phyloP scores from a whole-genome alignment of 176 grass and related monocot genomes.

The Oryza punctata region DNA sequence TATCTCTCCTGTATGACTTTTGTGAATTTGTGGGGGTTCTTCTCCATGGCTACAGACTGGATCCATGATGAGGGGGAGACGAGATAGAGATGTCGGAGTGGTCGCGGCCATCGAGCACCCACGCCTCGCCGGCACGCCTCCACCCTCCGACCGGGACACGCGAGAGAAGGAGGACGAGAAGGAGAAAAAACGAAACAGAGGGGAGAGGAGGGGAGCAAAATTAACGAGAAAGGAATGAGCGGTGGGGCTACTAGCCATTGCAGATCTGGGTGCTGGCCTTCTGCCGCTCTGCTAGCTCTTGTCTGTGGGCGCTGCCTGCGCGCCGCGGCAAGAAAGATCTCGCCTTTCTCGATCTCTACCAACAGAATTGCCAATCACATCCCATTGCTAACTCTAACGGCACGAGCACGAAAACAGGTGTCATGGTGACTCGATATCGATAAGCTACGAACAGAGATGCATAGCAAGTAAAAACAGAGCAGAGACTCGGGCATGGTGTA shows the following conservation, averaged over 20 bases:
- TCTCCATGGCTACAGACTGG: constrained; percentile 35
- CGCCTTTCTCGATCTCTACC: neutral
- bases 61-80: constrained; percentile 19
- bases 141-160: neutral
- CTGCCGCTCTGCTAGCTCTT: neutral
- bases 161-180: neutral
- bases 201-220: neutral
- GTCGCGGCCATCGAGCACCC: neutral
- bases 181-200: neutral
- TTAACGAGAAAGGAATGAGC: neutral
- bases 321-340: neutral
- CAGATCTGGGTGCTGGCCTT: constrained; percentile 37
- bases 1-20: neutral
- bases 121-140: neutral
- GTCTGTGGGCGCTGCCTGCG: neutral
- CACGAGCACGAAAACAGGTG: neutral
- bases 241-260: neutral
- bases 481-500: neutral
- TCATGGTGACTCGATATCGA: neutral
- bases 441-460: neutral
- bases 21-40: neutral
- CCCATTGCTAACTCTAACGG: constrained; percentile 2
- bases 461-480: neutral
- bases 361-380: neutral
- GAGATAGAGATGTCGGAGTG: constrained; percentile 18